Conservation (phyloP, 768 basidiomycete genomes). For the Russula compacta region DNA sequence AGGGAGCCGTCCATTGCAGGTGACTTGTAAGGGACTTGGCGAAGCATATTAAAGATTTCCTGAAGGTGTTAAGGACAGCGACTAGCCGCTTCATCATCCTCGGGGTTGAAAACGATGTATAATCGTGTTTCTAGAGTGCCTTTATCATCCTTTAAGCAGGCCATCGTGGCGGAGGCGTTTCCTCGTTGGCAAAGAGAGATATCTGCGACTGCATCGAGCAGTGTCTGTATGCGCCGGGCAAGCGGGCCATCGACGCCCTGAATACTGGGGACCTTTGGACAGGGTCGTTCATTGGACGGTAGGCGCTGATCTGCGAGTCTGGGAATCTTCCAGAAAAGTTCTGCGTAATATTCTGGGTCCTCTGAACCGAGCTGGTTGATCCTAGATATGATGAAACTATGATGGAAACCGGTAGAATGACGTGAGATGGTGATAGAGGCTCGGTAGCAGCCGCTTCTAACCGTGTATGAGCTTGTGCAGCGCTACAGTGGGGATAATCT, state of each 20-base stretch:
- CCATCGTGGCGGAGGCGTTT: not conserved
- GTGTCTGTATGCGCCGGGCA: not conserved
- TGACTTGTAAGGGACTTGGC: not conserved
- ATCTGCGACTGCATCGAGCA: not conserved
- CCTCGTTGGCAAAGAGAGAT: not conserved
- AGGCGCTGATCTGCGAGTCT: not conserved
- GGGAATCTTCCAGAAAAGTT: not conserved
- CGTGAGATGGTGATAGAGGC: no score
- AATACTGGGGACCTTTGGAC: not conserved
- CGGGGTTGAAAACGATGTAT: not conserved
- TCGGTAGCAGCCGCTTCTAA: no score
- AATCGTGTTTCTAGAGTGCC: not conserved
- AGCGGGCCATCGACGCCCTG: not conserved
- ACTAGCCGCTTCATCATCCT: not conserved
- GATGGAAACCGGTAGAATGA: not conserved
- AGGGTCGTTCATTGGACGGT: not conserved
- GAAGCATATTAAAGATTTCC: not conserved
- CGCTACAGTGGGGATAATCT: no score
- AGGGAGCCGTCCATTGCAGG: not conserved
- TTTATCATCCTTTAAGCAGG: not conserved
- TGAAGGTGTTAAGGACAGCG: not conserved
- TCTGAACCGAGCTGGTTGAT: not conserved
- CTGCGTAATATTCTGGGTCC: not conserved
- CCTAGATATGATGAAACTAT: not conserved
- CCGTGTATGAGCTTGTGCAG: no score